Percentiles rank a stretch among this genome's conserved stretches.
Conservation (phyloP, 2,329 filamentous ascomycete species). For the Mycosphaerella arachidis region DNA sequence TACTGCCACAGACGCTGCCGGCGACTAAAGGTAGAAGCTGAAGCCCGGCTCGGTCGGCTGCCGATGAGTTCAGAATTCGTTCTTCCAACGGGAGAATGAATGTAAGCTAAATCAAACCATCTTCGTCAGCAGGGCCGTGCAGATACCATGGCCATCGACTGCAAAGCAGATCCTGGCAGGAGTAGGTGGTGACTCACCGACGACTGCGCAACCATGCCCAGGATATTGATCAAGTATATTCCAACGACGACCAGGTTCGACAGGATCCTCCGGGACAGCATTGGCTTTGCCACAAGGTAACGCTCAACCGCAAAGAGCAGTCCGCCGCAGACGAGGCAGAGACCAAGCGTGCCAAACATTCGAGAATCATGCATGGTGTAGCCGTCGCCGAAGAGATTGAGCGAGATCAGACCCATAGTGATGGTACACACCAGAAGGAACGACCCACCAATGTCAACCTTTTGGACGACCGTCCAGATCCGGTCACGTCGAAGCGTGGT, state of each 20-base stretch:
- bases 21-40: not conserved
- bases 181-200: not conserved
- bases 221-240: not conserved
- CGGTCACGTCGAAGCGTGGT: not conserved
- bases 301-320: not conserved
- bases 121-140: not conserved
- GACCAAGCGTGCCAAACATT: not conserved
- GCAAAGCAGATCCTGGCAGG: no score
- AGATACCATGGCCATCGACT: not conserved
- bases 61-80: not conserved
- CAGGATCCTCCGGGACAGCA: constrained; percentile 2
- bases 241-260: not conserved
- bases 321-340: not conserved
- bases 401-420: not conserved
- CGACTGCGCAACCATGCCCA: constrained; percentile 3
- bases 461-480: not conserved
- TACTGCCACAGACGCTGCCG: not conserved
- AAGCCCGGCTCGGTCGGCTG: constrained; percentile 1
- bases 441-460: constrained; percentile 1
- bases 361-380: not conserved
- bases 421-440: constrained; percentile 3
- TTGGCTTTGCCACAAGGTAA: not conserved
- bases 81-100: constrained; percentile 2
- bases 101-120: not conserved
- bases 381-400: not conserved